phyloP scores from a whole-genome alignment of 2,329 filamentous ascomycete species.

The Colletotrichum tofieldiae region DNA sequence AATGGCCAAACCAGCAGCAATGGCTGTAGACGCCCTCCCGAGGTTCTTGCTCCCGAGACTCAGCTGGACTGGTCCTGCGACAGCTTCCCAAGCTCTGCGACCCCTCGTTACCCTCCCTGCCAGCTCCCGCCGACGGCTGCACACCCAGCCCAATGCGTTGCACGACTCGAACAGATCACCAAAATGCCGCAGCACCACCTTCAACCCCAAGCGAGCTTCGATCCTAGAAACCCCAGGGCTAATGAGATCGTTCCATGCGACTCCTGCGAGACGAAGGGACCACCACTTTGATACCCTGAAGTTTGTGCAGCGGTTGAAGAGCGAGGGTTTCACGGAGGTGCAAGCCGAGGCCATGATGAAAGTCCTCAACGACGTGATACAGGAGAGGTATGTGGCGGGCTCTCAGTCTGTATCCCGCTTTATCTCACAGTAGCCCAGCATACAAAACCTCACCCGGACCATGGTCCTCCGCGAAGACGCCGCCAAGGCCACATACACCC shows the following conservation, averaged over 20 bases:
- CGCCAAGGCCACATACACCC: constrained; percentile 83
- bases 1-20: constrained; percentile 50
- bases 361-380: constrained; percentile 95
- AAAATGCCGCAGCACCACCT: constrained; percentile 28
- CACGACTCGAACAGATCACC: constrained; percentile 45
- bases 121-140: constrained; percentile 42
- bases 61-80: constrained; percentile 63
- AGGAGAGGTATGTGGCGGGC: constrained; percentile 78
- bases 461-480: constrained; percentile 98
- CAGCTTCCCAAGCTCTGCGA: constrained; percentile 48
- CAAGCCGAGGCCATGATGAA: constrained; percentile 99
- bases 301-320: constrained; percentile 91
- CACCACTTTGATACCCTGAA: constrained; percentile 99
- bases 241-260: constrained; percentile 77
- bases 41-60: constrained; percentile 70
- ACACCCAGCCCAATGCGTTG: constrained; percentile 45
- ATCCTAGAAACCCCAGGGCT: constrained; percentile 51
- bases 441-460: constrained; percentile 96
- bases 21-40: constrained; percentile 61
- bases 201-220: constrained; percentile 37
- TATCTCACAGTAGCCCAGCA: constrained; percentile 65
- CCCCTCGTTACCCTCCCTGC: constrained; percentile 48
- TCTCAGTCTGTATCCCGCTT: background rate
- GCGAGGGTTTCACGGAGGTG: constrained; percentile 94
- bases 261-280: constrained; percentile 75